Conservation (phyloP, 208 protist species). For the Trypanosoma caninum region DNA sequence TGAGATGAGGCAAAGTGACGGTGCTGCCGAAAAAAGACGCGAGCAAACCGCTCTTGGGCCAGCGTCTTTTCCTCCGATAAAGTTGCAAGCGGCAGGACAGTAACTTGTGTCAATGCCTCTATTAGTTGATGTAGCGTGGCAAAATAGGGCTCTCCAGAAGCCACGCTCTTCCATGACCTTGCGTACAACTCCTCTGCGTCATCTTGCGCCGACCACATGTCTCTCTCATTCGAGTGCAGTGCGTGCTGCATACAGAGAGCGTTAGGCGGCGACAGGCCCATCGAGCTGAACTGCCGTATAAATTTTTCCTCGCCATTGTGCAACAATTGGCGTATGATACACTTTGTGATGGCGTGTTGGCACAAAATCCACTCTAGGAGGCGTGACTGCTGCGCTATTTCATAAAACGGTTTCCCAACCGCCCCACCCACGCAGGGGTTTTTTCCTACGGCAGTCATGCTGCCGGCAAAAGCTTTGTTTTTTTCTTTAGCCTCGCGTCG, state of each 20-base stretch:
- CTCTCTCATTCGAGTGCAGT: conserved; percentile 28
- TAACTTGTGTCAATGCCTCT: conserved; percentile 57
- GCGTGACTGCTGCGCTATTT: conserved; percentile 5
- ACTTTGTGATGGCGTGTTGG: background rate
- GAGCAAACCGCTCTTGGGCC: conserved; percentile 19
- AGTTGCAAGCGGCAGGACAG: conserved; percentile 20
- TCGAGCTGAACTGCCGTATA: background rate
- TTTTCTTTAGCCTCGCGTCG: conserved; percentile 27
- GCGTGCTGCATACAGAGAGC: conserved; percentile 22
- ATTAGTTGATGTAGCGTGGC: conserved; percentile 63
- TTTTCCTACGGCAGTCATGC: background rate
- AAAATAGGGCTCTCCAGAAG: conserved; percentile 32
- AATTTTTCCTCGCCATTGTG: background rate
- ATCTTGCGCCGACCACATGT: conserved; percentile 53
- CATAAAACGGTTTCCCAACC: conserved; percentile 19
- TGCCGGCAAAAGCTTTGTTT: conserved; percentile 11
- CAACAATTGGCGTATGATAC: background rate
- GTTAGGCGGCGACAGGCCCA: conserved; percentile 10
- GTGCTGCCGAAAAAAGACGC: conserved; percentile 55
- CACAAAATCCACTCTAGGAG: background rate
- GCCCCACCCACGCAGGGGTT: background rate
- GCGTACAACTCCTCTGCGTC: conserved; percentile 33
- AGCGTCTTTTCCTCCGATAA: conserved; percentile 8
- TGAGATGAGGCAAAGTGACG: conserved; percentile 45
- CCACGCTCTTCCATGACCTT: conserved; percentile 17